Conservation (phyloP, 371 early-diverging fungal genomes). For the Mortierella sp. region DNA sequence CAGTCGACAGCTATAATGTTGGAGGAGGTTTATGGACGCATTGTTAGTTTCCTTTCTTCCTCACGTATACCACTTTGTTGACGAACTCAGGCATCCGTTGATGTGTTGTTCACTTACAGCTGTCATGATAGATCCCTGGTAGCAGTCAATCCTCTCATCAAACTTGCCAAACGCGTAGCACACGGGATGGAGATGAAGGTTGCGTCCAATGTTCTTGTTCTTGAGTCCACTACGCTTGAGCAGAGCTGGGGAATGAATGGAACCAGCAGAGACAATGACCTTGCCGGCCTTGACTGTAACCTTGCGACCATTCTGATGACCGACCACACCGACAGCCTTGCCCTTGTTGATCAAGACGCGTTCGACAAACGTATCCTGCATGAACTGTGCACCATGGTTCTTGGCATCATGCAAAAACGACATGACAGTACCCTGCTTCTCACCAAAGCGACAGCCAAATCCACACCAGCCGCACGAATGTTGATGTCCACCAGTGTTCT, state of each 20-base stretch:
- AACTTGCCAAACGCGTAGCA: slow-evolving; percentile 69
- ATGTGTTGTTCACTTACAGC: slow-evolving; percentile 55
- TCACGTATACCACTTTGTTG: too few relatives aligned
- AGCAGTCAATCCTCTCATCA: slow-evolving; percentile 62
- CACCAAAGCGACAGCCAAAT: slow-evolving; percentile 76
- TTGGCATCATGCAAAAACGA: slow-evolving; percentile 78
- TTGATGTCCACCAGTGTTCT: slow-evolving; percentile 69
- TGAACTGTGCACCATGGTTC: slow-evolving; percentile 67
- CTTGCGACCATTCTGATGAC: slow-evolving; percentile 28
- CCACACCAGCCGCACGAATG: slow-evolving; percentile 79
- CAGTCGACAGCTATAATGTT: slow-evolving; percentile 51
- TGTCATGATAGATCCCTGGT: slow-evolving; percentile 78
- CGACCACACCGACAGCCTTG: slow-evolving; percentile 59
- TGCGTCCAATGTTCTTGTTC: slow-evolving; percentile 77
- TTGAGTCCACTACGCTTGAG: slow-evolving; percentile 72
- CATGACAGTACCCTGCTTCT: slow-evolving; percentile 76
- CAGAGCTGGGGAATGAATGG: slow-evolving; percentile 75
- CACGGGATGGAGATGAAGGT: slow-evolving; percentile 76
- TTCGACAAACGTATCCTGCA: slow-evolving; percentile 67
- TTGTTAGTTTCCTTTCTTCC: too few relatives aligned
- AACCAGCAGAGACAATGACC: slow-evolving; percentile 75
- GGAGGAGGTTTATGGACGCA: too few relatives aligned
- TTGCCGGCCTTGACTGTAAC: slow-evolving; percentile 60
- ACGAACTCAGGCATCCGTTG: too few relatives aligned
- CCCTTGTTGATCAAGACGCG: slow-evolving; percentile 64